Percentiles rank a stretch among this genome's conserved stretches.
Evolutionary conservation across 2,329 filamentous ascomycete genomes (phyloP).

Genomic region (Xylariaceae sp.): DNA sequence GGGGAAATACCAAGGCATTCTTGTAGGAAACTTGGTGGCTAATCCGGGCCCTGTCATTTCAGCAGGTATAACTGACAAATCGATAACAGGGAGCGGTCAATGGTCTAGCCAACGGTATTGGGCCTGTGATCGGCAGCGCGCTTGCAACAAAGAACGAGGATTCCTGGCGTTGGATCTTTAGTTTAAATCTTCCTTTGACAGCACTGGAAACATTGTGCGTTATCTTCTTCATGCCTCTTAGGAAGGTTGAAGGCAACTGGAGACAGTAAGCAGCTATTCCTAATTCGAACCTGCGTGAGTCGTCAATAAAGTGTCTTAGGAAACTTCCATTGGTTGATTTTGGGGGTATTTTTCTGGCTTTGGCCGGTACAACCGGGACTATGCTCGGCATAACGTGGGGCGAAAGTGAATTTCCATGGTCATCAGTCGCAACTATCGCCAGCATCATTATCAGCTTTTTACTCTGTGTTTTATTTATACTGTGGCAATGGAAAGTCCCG

Average conservation of each 20-base stretch:
- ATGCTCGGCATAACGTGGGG: constrained; percentile 55
- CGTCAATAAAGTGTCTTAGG: too few relatives aligned
- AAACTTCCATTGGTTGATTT: constrained; percentile 51
- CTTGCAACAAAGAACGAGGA: constrained; percentile 40
- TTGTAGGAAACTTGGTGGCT: constrained; percentile 29
- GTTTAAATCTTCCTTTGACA: constrained; percentile 50
- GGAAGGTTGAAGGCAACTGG: constrained; percentile 50
- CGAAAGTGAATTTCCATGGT: constrained; percentile 54
- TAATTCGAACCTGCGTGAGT: neutral
- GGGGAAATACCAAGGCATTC: constrained; percentile 29
- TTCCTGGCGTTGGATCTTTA: constrained; percentile 51
- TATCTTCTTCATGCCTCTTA: constrained; percentile 53
- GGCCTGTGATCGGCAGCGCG: constrained; percentile 49
- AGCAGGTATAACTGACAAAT: too few relatives aligned
- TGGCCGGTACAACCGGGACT: constrained; percentile 41
- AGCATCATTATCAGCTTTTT: constrained; percentile 47
- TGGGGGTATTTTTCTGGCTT: constrained; percentile 40
- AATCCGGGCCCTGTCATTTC: too few relatives aligned
- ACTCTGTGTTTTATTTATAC: constrained; percentile 43
- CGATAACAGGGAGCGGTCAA: constrained; percentile 47
- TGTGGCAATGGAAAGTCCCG: constrained; percentile 50
- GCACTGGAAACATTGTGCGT: constrained; percentile 41
- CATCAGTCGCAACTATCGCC: constrained; percentile 48
- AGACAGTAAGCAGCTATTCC: too few relatives aligned
- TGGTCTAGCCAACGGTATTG: constrained; percentile 50